Evolutionary conservation across 2,329 filamentous ascomycete genomes (phyloP).

Genomic region (Fusarium continuum): DNA sequence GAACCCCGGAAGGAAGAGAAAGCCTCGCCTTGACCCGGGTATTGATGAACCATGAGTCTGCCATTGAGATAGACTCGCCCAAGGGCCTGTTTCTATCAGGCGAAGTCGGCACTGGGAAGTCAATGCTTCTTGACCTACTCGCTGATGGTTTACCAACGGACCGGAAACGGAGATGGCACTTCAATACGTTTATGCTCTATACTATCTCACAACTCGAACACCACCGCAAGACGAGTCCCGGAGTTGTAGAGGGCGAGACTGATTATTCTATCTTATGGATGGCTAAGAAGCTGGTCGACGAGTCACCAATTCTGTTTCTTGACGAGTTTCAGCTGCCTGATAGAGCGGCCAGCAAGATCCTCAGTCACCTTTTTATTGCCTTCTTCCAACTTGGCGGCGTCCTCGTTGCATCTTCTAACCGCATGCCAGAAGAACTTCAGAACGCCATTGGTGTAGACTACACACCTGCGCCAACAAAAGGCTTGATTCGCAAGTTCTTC

Average conservation of each 20-base stretch:
- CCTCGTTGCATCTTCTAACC: conserved; percentile 80
- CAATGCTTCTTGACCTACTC: conserved; percentile 85
- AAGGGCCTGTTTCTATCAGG: conserved; percentile 80
- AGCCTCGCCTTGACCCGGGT: conserved; percentile 72
- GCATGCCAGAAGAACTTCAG: conserved; percentile 82
- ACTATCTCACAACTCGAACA: conserved; percentile 76
- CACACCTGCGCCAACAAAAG: conserved; percentile 62
- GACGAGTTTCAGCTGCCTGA: conserved; percentile 89
- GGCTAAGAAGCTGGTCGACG: conserved; percentile 78
- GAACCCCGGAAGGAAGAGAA: conserved; percentile 63
- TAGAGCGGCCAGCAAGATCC: conserved; percentile 78
- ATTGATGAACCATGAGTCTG: conserved; percentile 76
- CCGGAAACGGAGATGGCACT: conserved; percentile 81
- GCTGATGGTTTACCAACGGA: conserved; percentile 78
- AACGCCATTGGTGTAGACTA: conserved; percentile 79
- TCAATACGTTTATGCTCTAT: conserved; percentile 87
- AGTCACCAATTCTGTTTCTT: conserved; percentile 79
- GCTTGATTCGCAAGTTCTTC: conserved; percentile 60
- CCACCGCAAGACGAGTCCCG: conserved; percentile 58
- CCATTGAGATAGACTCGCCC: conserved; percentile 76
- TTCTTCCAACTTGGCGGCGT: conserved; percentile 88
- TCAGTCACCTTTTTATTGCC: conserved; percentile 79
- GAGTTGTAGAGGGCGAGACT: conserved; percentile 35
- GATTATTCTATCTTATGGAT: conserved; percentile 77
- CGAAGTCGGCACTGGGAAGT: conserved; percentile 85